Percentiles rank a stretch among this genome's conserved stretches.
Conservation (phyloP, 192 early-diverging fungal species). For the Coemansia sp. region DNA sequence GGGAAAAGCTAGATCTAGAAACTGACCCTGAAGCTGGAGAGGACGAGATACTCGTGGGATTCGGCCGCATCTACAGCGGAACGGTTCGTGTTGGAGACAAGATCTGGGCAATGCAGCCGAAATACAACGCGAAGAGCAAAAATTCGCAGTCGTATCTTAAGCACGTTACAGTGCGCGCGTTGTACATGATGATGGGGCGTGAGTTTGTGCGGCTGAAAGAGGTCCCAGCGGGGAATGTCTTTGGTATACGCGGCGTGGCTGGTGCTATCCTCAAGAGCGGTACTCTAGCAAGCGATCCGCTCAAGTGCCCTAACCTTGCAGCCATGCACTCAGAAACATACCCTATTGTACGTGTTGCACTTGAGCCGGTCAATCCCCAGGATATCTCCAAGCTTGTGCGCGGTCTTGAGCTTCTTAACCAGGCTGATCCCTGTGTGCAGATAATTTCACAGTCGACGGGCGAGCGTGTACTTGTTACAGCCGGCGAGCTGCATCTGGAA, state of each 20-base stretch:
- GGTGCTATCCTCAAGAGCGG: constrained; percentile 92
- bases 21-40: constrained; percentile 45
- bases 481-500: constrained; percentile 97
- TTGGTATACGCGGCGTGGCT: constrained; percentile 89
- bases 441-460: constrained; percentile 91
- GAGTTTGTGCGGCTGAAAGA: constrained; percentile 79
- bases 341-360: constrained; percentile 94
- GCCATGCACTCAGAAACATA: constrained; percentile 54
- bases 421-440: constrained; percentile 93
- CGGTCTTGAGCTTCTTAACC: constrained; percentile 88
- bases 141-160: constrained; percentile 55
- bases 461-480: constrained; percentile 94
- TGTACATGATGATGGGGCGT: constrained; percentile 97
- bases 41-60: constrained; percentile 79
- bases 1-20: constrained; percentile 22
- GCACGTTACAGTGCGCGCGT: constrained; percentile 68
- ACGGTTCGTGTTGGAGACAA: constrained; percentile 82
- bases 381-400: constrained; percentile 83
- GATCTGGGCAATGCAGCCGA: constrained; percentile 89
- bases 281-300: constrained; percentile 71
- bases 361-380: constrained; percentile 88
- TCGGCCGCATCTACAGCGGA: constrained; percentile 91
- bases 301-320: constrained; percentile 76
- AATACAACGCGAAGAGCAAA: constrained; percentile 73
- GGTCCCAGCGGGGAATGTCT: constrained; percentile 94